Evolutionary conservation across 176 grass and related monocot species (phyloP), one percentile per base, ranked within the genome.

Genomic region (Carex kokanica): DNA sequence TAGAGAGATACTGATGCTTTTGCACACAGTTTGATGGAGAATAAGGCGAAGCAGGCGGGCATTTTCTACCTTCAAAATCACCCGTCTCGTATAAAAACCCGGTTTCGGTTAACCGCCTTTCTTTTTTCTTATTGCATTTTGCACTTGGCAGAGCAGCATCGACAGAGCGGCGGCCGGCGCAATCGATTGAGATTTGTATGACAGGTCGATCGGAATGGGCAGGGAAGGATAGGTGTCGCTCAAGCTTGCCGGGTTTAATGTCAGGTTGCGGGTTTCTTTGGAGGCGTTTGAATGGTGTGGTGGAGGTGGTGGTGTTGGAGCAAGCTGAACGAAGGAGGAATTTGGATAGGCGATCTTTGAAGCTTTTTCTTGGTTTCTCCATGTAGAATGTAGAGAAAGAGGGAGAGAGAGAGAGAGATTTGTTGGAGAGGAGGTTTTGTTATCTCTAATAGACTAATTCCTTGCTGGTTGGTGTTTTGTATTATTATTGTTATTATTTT

Each of bases 311-410:
- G 5, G 11, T 63, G 65, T 72, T 2, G 54, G 84, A 74, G 84
- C 94, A 80, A 66, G 91, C 91, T 78, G 90, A 90, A 69, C 45
- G 86, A 2, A 92, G 83, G 51, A 97, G 88, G 83, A 97, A 86
- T 69, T 89, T 89, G 14, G 89, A 87, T 0, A 97, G 75, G 8
- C 91, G 85, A 34, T 90, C 87, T 86, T 89, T 97, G 45, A 97
- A 85, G 78, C 88, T 94, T 83, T 83, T 90, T 78, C 84, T 82
- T 49, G 60, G 62, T 49, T 61, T 82, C 40, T 82, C 79, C 79
- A 82, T 82, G 47, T 29, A 75, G 23, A 75, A 75, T 4, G 10
- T 6, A 6, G 5, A n/a, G 0, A 52, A 53, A 8, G 20, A 23
- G 18, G 18, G 58, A 47, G 57, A 64, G 32, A 52, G 12, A 15